Percentiles rank a stretch among this genome's conserved stretches.
phyloP scores from a whole-genome alignment of 495 filamentous ascomycete genomes.

The Hypoxylon lienhwacheense region DNA sequence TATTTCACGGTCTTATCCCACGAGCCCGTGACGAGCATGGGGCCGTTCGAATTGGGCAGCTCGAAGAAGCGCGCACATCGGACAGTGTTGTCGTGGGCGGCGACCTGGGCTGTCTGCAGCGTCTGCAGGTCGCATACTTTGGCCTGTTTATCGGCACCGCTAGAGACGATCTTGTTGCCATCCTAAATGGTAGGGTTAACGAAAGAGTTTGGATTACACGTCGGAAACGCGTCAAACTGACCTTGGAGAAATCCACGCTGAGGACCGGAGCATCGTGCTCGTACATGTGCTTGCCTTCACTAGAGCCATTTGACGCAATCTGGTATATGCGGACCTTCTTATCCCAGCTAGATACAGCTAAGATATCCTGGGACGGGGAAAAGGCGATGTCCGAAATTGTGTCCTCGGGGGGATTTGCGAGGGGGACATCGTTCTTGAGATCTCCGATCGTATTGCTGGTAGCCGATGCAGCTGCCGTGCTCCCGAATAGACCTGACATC shows the following conservation, averaged over 20 bases:
- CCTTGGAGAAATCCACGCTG: slow-evolving; percentile 80
- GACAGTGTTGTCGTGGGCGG: slow-evolving; percentile 73
- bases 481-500: slow-evolving; percentile 73
- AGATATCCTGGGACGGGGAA: slow-evolving; percentile 72
- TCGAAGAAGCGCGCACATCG: slow-evolving; percentile 71
- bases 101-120: slow-evolving; percentile 62
- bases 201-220: too few relatives aligned
- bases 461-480: slow-evolving; percentile 38
- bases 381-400: slow-evolving; percentile 83
- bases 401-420: slow-evolving; percentile 78
- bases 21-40: slow-evolving; percentile 76
- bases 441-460: slow-evolving; percentile 80
- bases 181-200: too few relatives aligned
- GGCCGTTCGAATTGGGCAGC: slow-evolving; percentile 52
- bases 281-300: slow-evolving; percentile 76
- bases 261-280: slow-evolving; percentile 77
- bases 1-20: slow-evolving; percentile 93
- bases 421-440: slow-evolving; percentile 80
- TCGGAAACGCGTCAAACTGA: slow-evolving; percentile 46
- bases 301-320: slow-evolving; percentile 69
- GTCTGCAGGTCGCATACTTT: slow-evolving; percentile 70
- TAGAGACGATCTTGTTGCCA: slow-evolving; percentile 67
- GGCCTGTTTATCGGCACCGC: slow-evolving; percentile 74
- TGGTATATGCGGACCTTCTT: slow-evolving; percentile 93
- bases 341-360: slow-evolving; percentile 90